phyloP scores from a whole-genome alignment of 2,329 filamentous ascomycete genomes.

The Venturia pyrina region DNA sequence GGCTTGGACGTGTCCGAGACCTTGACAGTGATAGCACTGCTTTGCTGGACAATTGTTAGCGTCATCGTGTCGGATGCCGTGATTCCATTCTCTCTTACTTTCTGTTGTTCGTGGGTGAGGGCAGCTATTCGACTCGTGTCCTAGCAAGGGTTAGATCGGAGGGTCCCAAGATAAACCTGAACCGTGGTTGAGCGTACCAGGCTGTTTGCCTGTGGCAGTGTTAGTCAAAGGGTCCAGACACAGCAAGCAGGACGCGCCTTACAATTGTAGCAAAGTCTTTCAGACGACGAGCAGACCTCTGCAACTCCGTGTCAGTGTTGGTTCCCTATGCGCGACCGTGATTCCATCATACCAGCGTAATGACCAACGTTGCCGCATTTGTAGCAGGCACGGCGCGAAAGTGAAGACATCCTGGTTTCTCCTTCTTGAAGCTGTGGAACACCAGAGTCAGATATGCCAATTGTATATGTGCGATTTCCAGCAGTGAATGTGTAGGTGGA shows the following conservation, averaged over 20 bases:
- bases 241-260: slow-evolving; percentile 30
- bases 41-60: slow-evolving; percentile 51
- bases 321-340: slow-evolving; percentile 17
- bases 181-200: slow-evolving; percentile 42
- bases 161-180: slow-evolving; percentile 9
- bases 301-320: slow-evolving; percentile 20
- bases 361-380: slow-evolving; percentile 44
- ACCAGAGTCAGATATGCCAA: slow-evolving; percentile 10
- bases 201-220: slow-evolving; percentile 59
- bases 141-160: slow-evolving; percentile 28
- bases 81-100: slow-evolving; percentile 39
- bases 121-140: slow-evolving; percentile 97
- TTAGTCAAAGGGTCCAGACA: neutral
- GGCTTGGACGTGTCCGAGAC: slow-evolving; percentile 93
- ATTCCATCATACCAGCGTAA: slow-evolving; percentile 36
- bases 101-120: slow-evolving; percentile 94
- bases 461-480: slow-evolving; percentile 6
- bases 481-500: slow-evolving; percentile 3
- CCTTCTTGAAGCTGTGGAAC: slow-evolving; percentile 7
- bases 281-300: slow-evolving; percentile 95
- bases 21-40: slow-evolving; percentile 99
- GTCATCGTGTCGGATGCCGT: neutral
- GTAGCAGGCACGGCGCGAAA: slow-evolving; percentile 44
- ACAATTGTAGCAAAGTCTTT: slow-evolving; percentile 99
- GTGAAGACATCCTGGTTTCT: slow-evolving; percentile 37